Base-by-base conservation (phyloP, 768 basidiomycete species). In the Boletus rex-veris region DNA sequence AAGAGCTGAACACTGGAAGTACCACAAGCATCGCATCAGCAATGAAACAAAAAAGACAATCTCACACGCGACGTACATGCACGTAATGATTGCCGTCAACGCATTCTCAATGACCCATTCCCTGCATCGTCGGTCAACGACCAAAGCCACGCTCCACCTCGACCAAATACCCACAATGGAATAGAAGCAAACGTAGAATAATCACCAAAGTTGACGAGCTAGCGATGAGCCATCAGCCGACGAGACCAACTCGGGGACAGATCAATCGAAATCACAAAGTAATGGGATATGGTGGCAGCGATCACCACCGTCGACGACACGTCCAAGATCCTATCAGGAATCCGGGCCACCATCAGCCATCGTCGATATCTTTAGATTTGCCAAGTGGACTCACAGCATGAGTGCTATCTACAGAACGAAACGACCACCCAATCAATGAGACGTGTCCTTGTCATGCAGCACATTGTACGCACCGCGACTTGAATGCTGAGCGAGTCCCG, bases 221-320 rank as follows among this genome's bases (percentile, higher is more conserved):
- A 39, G 24, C 4, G 33, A 8, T 10, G 31, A 7, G 7, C n/a
- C 10, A 24, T 51, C 16, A 37, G 50, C 33, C 3, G 4, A 15
- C 26, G 21, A n/a, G 15, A 24, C 42, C 40, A 24, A 44, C 7
- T 3, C 50, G 11, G 28, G n/a, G 12, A 28, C n/a, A 33, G 43
- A 36, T 45, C 44, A 19, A 49, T 31, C 9, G 1, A 28, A 37
- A 33, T 50, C 44, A 50, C 54, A 42, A 55, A 50, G 11, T 46
- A 36, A 14, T 53, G 46, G 31, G 19, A 52, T 18, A 52, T 15
- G 31, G 46, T 40, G 45, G 9, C 16, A 3, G 50, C 50, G 1
- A 48, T 52, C 41, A 52, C 41, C 21, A 30, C 30, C 16, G 55
- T 53, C 8, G 51, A 53, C 16, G 51, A 47, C 30, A 53, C 19